These are phyloP conservation scores for Crepidotus variabilis DNA, from an alignment of 768 basidiomycete species.

Conservation along the genomic window DNA sequence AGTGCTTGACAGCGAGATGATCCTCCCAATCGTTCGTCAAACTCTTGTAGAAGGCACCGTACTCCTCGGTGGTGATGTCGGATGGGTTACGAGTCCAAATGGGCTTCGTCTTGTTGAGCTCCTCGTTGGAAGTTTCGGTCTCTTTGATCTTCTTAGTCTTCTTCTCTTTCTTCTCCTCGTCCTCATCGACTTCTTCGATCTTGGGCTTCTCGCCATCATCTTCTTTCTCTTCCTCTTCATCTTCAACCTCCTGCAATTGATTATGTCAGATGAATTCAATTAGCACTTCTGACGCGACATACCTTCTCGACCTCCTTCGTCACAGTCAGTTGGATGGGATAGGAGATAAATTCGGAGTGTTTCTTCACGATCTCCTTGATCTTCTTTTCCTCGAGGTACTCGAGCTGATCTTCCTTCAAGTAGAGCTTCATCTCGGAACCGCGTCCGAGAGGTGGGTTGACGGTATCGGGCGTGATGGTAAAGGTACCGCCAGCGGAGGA, in stretches of 20 bases:
- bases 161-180: constrained; percentile 86
- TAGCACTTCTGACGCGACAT: constrained; percentile 17
- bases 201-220: constrained; percentile 75
- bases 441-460: constrained; percentile 88
- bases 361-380: constrained; percentile 99
- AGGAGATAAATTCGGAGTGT: constrained; percentile 99
- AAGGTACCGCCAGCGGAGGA: constrained; percentile 99
- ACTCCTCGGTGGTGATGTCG: constrained; percentile 92
- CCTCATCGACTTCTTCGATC: constrained; percentile 81
- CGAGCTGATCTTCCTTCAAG: constrained; percentile 98
- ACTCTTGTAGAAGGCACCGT: constrained; percentile 97
- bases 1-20: constrained; percentile 99
- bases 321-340: constrained; percentile 97
- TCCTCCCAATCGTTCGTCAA: constrained; percentile 99
- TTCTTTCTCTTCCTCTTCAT: constrained; percentile 68
- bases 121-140: constrained; percentile 83
- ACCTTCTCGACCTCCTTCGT: constrained; percentile 99
- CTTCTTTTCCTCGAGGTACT: constrained; percentile 99
- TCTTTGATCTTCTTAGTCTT: constrained; percentile 96
- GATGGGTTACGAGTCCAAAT: constrained; percentile 99
- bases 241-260: constrained; percentile 72
- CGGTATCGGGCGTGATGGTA: constrained; percentile 92
- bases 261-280: constrained; percentile 7
- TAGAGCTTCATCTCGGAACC: constrained; percentile 89
- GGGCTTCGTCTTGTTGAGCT: constrained; percentile 99